Percentiles rank a stretch among this genome's conserved stretches.
Evolutionary conservation across 164 flowering plant species (phyloP).

Genomic region (Kingdonia uniflora): DNA sequence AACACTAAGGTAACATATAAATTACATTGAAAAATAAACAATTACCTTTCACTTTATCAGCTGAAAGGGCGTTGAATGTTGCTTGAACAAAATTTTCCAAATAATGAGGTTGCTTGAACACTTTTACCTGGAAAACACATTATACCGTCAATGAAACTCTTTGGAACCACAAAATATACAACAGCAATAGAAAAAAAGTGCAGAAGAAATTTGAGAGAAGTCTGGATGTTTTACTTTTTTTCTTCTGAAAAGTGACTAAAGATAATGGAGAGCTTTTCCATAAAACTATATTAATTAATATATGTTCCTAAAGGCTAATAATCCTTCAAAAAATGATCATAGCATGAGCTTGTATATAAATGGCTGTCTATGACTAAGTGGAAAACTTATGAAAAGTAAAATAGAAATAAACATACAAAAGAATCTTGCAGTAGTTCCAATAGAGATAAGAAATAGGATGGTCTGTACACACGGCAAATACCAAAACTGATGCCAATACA

Average conservation of each 20-base stretch:
- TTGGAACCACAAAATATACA: background rate
- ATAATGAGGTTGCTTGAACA: conserved; percentile 76
- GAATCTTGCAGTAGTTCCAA: too few species aligned
- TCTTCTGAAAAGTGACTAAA: background rate
- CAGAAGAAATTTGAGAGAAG: background rate
- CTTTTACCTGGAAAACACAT: conserved; percentile 63
- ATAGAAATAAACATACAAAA: too few species aligned
- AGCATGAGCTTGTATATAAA: too few species aligned
- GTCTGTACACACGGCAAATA: too few species aligned
- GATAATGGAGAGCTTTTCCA: background rate
- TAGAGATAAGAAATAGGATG: too few species aligned
- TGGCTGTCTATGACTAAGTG: too few species aligned
- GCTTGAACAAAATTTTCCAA: conserved; percentile 89
- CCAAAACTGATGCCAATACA: too few species aligned
- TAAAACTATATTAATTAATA: background rate
- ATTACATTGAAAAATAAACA: background rate
- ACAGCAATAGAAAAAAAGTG: background rate
- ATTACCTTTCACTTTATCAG: conserved; percentile 71
- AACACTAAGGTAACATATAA: too few species aligned
- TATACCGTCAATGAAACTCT: background rate
- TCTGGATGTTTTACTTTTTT: background rate
- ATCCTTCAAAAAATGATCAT: too few species aligned
- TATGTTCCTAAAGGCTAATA: too few species aligned
- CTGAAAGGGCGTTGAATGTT: conserved; percentile 76
- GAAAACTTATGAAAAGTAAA: too few species aligned